These are phyloP conservation scores for Zychaea mexicana DNA, from an alignment of 371 early-diverging fungal species.

Conservation along the genomic window DNA sequence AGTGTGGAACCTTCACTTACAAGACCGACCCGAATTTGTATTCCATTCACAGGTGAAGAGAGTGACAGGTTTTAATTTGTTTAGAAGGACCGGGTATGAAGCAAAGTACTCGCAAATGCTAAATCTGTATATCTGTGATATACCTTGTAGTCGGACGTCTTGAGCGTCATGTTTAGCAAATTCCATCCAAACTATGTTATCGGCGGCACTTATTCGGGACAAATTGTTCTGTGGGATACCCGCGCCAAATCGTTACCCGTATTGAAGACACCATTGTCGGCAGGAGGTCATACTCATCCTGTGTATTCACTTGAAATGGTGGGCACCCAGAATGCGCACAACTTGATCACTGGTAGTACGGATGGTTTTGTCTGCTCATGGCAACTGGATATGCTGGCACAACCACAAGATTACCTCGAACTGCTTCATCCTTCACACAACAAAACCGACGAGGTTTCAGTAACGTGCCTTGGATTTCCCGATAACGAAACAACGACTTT, in stretches of 20 bases:
- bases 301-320: slow-evolving; percentile 88
- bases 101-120: background rate
- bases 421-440: slow-evolving; percentile 75
- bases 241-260: slow-evolving; percentile 85
- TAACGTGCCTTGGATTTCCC: slow-evolving; percentile 89
- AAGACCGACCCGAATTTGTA: slow-evolving; percentile 92
- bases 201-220: slow-evolving; percentile 96
- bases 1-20: slow-evolving; percentile 91
- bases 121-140: background rate
- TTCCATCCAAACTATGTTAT: slow-evolving; percentile 91
- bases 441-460: slow-evolving; percentile 91
- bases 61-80: too few relatives aligned
- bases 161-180: slow-evolving; percentile 85
- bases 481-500: slow-evolving; percentile 91
- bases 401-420: slow-evolving; percentile 89
- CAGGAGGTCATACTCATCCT: slow-evolving; percentile 95
- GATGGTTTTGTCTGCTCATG: slow-evolving; percentile 96
- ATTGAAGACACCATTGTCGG: slow-evolving; percentile 86
- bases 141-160: slow-evolving; percentile 83
- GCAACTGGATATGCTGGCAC: slow-evolving; percentile 96
- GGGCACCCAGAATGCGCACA: slow-evolving; percentile 94
- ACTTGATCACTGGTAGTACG: slow-evolving; percentile 87
- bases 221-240: slow-evolving; percentile 96
- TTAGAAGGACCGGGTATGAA: too few relatives aligned
- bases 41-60: slow-evolving; percentile 79